Evolutionary conservation across 2,329 filamentous ascomycete genomes (phyloP), one percentile per base, ranked within the genome.

Genomic region (Allantophomopsis cytisporea): DNA sequence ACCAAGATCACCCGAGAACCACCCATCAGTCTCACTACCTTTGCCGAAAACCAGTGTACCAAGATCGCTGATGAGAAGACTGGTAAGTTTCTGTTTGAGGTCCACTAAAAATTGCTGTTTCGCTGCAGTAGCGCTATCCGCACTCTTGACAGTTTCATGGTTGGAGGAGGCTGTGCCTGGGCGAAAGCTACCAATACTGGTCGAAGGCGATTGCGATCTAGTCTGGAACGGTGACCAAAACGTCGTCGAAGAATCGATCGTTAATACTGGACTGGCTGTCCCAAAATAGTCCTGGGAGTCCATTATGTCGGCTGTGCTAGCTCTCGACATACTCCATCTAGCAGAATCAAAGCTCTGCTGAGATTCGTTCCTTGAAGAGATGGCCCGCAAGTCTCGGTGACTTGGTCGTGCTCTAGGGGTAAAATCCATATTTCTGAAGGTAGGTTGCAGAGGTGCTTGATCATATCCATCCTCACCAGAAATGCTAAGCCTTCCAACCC

Each of bases 181-280:
- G 15, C 79, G 71, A 2, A 75, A 54, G 47, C 75, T 78, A 7
- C 71, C 70, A 31, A 76, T 58, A 47, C 74, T 80, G 2, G 73
- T 74, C 0, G 71, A 73, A 1, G 76, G 74, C 5, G 76, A 80
- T 43, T 77, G 75, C 1, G 68, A 66, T 39, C 73, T 63, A 1
- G 74, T 69, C 43, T 84, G 80, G 49, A 89, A 87, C 0, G 84
- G 84, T 2, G 88, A 94, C 86, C 87, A 95, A 55, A 89, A 93
- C 0, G 86, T 91, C 13, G 76, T 77, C 17, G 73, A 71, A 0
- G 84, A 81, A 50, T 91, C 85, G 42, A 81, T 79, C 0, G 81
- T 78, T 34, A 83, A 65, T 0, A 81, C 69, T 0, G 81, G 80
- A 14, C 80, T 84, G 2, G 71, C 68, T 50, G 72, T 54, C 43